phyloP scores from a whole-genome alignment of 2,329 filamentous ascomycete species.

The Escovopsis sp. region DNA sequence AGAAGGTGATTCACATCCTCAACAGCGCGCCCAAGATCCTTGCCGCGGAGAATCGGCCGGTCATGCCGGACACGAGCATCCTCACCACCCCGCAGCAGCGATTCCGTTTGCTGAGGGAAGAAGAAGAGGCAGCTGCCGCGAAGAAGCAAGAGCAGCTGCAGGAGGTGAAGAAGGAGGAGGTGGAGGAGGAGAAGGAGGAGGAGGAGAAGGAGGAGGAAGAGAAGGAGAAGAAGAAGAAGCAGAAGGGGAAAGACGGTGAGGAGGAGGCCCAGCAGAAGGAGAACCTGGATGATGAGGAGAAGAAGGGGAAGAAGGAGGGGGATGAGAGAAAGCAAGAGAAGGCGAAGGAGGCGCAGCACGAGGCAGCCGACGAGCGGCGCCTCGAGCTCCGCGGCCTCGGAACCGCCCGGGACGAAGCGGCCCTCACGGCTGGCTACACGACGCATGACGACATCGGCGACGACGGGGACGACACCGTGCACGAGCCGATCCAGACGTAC shows the following conservation, averaged over 20 bases:
- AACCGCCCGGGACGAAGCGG: constrained; percentile 14
- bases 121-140: constrained; percentile 5
- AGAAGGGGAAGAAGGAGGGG: constrained; percentile 2
- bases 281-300: constrained; percentile 5
- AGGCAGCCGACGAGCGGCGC: constrained; percentile 10
- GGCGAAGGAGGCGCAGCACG: constrained; percentile 6
- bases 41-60: constrained; percentile 7
- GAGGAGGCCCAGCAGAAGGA: constrained; percentile 17
- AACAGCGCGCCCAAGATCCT: constrained; percentile 40
- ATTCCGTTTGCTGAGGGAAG: constrained; percentile 9
- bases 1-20: constrained; percentile 45
- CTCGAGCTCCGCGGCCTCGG: constrained; percentile 17
- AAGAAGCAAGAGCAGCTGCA: constrained; percentile 18
- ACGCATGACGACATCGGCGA: constrained; percentile 69
- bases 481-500: constrained; percentile 60
- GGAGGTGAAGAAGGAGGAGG: constrained; percentile 6
- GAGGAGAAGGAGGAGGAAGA: too few species aligned
- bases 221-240: too few species aligned
- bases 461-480: constrained; percentile 84
- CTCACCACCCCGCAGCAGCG: constrained; percentile 34
- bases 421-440: constrained; percentile 58
- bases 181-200: constrained; percentile 3
- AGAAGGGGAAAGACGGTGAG: too few species aligned
- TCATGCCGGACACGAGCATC: constrained; percentile 25
- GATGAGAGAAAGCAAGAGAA: too few species aligned